A percentile compares a stretch with the other conserved stretches of the same genome.
Evolutionary conservation across 345 rosid species (phyloP).

Genomic region (Citrus mangshanensis): DNA sequence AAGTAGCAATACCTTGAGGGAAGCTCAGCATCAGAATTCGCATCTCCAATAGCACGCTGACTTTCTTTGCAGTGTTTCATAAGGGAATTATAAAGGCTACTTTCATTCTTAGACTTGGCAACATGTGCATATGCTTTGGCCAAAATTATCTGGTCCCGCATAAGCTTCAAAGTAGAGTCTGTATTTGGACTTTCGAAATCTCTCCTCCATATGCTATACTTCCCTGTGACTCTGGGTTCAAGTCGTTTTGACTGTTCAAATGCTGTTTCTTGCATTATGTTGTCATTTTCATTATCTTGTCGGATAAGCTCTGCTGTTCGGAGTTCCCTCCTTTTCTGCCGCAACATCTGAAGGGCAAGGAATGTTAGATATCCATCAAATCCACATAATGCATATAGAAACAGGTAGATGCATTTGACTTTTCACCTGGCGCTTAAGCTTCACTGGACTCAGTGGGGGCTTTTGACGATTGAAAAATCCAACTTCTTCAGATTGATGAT

Average conservation of each 20-base stretch:
- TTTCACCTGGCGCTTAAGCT: conserved; percentile 79
- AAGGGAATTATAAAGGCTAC: conserved; percentile 53
- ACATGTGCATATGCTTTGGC: conserved; percentile 90
- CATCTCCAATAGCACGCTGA: conserved; percentile 66
- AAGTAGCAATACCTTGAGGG: conserved; percentile 57
- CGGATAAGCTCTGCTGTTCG: conserved; percentile 62
- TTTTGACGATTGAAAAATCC: conserved; percentile 24
- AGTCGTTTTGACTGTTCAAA: conserved; percentile 51
- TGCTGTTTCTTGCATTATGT: conserved; percentile 53
- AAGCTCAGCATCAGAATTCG: conserved; percentile 80
- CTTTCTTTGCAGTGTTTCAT: conserved; percentile 57
- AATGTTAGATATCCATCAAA: conserved; percentile 27
- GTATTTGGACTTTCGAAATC: conserved; percentile 82
- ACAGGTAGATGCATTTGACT: conserved; percentile 19
- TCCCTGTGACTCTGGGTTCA: conserved; percentile 58
- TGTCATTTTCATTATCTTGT: conserved; percentile 57
- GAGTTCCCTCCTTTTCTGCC: conserved; percentile 56
- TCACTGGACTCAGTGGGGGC: conserved; percentile 61
- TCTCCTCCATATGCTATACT: conserved; percentile 93
- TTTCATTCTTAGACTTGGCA: conserved; percentile 69
- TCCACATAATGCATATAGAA: conserved; percentile 3
- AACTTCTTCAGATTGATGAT: conserved; percentile 30
- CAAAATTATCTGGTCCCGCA: conserved; percentile 96
- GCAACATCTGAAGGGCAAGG: conserved; percentile 45
- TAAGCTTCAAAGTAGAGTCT: conserved; percentile 79